Evolutionary conservation across 352 stramenopile genomes (phyloP), one percentile per base, ranked within the genome.

Genomic region (Saprolegnia diclina): DNA sequence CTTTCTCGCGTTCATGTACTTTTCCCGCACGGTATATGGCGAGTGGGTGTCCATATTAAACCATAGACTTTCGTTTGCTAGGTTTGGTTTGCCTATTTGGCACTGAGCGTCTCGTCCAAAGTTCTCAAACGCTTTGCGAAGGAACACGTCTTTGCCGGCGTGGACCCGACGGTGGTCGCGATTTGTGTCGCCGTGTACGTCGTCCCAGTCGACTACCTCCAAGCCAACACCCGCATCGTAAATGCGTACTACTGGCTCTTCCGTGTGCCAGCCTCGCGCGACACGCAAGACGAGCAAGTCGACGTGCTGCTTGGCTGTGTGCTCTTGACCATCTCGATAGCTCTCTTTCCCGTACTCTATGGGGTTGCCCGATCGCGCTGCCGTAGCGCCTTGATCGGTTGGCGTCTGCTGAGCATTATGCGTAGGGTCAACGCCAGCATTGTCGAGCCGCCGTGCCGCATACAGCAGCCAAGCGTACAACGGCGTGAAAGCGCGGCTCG

Each of bases 1-100:
- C 32, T 35, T 69, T 29, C 11, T 61, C 6, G 63, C 42, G 9
- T 59, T 24, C 19, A n/a, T 62, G 4, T 69, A 69, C 38, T 52
- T 21, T 10, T 69, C 63, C 18, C 53, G 53, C 21, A 61, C 44
- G 32, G 63, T 69, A 57, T 38, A 38, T 59, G 11, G 21, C n/a
- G 7, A 59, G 13, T 48, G 14, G 7, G 38, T 4, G 11, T 48
- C 18, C 42, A 14, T 48, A 48, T 48, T 14, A 48, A 48, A 35
- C 29, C 29, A n/a, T n/a, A n/a, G n/a, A n/a, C n/a, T n/a, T n/a
- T n/a, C 38, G 38, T 45, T 45, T 14, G 18, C 42, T 26, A 59
- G 24, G 35, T 59, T 11, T 59, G 52, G 35, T 59, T 59, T n/a
- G 35, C 35, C 13, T 59, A 59, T 24, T 59, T 59, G 24, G 35